phyloP scores from a whole-genome alignment of 2,329 filamentous ascomycete genomes.

The Neurospora sp. region DNA sequence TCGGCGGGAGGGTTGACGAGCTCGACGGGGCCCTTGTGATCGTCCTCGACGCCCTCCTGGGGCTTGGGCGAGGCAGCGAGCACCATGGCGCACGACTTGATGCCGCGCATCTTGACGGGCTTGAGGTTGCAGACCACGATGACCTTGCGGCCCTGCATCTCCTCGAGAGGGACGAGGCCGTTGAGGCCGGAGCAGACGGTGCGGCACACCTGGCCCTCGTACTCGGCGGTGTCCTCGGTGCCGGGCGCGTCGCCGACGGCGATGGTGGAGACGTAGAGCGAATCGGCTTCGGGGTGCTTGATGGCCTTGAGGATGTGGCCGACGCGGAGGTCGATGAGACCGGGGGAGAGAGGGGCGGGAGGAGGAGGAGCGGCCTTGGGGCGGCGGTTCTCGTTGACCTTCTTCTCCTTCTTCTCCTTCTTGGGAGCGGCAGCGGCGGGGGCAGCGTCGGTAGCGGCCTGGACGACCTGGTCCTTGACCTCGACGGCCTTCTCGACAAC shows the following conservation, averaged over 20 bases:
- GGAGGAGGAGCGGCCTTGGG: slow-evolving; percentile 54
- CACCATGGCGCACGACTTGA: slow-evolving; percentile 76
- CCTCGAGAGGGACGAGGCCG: slow-evolving; percentile 80
- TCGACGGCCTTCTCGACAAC: slow-evolving; percentile 32
- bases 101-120: slow-evolving; percentile 96
- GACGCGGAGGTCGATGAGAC: slow-evolving; percentile 87
- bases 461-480: slow-evolving; percentile 39
- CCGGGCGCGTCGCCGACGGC: slow-evolving; percentile 83
- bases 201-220: slow-evolving; percentile 82
- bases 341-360: slow-evolving; percentile 70
- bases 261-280: slow-evolving; percentile 89
- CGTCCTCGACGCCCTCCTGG: slow-evolving; percentile 71
- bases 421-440: slow-evolving; percentile 38
- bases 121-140: slow-evolving; percentile 96
- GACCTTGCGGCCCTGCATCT: slow-evolving; percentile 95
- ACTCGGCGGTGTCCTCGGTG: slow-evolving; percentile 80
- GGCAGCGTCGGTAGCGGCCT: slow-evolving; percentile 23
- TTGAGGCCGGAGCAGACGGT: slow-evolving; percentile 97
- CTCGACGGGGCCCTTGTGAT: slow-evolving; percentile 87
- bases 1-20: slow-evolving; percentile 75
- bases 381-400: slow-evolving; percentile 74
- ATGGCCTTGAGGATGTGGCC: slow-evolving; percentile 95
- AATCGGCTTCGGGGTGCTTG: slow-evolving; percentile 94
- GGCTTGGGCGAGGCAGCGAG: slow-evolving; percentile 82
- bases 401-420: slow-evolving; percentile 94